phyloP scores from a whole-genome alignment of 129 eudicot genomes.

The Scalesia atractyloides region DNA sequence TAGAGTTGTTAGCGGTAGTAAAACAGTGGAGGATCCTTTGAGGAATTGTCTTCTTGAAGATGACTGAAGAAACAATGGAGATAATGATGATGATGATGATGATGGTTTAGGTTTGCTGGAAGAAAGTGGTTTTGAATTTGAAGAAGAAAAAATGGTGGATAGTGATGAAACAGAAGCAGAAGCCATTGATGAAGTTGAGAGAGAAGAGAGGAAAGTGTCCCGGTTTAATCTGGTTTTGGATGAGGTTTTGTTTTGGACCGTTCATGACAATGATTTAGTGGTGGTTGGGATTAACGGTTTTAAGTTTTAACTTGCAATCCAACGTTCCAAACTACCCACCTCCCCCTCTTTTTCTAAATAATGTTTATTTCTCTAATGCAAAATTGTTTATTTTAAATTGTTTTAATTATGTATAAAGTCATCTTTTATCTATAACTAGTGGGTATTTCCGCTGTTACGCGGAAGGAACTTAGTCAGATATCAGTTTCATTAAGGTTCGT shows the following conservation, averaged over 20 bases:
- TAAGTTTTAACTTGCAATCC: no score
- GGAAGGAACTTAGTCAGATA: no score
- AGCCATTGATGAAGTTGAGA: constrained; percentile 45
- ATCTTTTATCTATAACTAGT: no score
- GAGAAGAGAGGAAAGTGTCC: constrained; percentile 19
- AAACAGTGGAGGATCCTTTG: constrained; percentile 38
- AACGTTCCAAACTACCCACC: no score
- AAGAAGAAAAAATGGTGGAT: constrained; percentile 41
- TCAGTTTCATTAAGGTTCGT: no score
- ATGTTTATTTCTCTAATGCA: no score
- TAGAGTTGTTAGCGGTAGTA: constrained; percentile 28
- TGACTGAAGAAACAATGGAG: constrained; percentile 18
- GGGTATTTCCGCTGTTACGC: no score
- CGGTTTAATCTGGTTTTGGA: constrained; percentile 49
- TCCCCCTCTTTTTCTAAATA: no score
- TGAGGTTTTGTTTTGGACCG: constrained; percentile 36
- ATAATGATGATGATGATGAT: neutral
- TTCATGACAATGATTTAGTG: neutral
- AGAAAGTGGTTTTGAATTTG: constrained; percentile 43
- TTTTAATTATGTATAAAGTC: no score
- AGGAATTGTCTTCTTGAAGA: constrained; percentile 62
- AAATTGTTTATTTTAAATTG: no score
- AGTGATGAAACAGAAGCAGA: constrained; percentile 46
- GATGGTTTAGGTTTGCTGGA: constrained; percentile 31
- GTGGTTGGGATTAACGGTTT: no score